Base-by-base conservation (phyloP, 129 eudicot genomes). In the Kitagawia praeruptora region DNA sequence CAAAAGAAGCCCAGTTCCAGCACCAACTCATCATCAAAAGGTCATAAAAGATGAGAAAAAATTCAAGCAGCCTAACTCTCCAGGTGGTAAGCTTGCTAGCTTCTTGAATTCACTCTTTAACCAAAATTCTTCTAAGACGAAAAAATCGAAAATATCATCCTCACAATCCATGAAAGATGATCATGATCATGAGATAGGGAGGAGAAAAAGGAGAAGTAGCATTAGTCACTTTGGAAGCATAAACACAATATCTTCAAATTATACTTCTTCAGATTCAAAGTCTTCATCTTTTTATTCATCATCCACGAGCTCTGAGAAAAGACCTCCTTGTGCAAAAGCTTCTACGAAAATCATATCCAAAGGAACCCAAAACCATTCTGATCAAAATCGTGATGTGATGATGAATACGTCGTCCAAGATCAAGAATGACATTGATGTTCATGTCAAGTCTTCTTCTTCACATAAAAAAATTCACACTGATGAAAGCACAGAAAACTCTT, bases 131-230 rank as follows among this genome's bases (percentile, higher is more conserved):
- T 85, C 89, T 69, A 92, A 90, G 90, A 90, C 90, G 82, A 88
- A 88, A 80, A 92, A 92, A 67, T 82, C 91, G 25, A 91, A n/a
- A 41, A 89, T 89, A 39, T 77, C 86, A 42, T 73, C 83, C 12
- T 82, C 86, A 27, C 78, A 83, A 76, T 75, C 87, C 46, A 75
- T 83, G 82, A 86, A 91, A 53, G 92, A 87, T 78, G 92, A 90
- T 49, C 94, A 90, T 44, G 92, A 88, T 18, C 85, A 83, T 84
- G 87, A 82, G 5, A 70, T 83, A 47, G 86, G 89, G 80, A 87
- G 94, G 79, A 90, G 94, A 81, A 95, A 87, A 77, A 90, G 97
- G 76, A 91, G 97, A 76, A 95, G 96, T 77, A 95, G 98, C 88
- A 90, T 95, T 47, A 92, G 98, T 81, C 88, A 87, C 79, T 87